Percentiles rank a stretch among this genome's conserved stretches.
phyloP scores from a whole-genome alignment of 2,329 filamentous ascomycete species.

The Paraconiothyrium brasiliense region DNA sequence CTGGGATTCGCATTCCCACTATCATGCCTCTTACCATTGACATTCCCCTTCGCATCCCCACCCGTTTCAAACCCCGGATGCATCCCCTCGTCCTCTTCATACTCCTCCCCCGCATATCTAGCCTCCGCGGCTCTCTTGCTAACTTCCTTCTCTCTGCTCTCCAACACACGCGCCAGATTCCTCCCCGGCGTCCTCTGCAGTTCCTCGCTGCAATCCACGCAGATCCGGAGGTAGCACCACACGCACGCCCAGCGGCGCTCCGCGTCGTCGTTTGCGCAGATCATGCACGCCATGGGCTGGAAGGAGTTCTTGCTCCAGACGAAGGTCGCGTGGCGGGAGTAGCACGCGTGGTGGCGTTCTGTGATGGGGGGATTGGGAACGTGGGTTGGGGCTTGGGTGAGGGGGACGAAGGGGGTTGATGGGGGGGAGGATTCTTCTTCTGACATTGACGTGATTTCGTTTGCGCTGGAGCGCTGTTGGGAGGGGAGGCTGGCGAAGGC shows the following conservation, averaged over 20 bases:
- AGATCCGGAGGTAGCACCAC: constrained; percentile 50
- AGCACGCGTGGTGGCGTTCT: constrained; percentile 42
- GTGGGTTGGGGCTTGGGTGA: constrained; percentile 30
- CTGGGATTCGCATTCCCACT: constrained; percentile 16
- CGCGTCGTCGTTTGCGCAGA: constrained; percentile 38
- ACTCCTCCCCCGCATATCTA: neutral
- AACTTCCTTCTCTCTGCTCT: constrained; percentile 1
- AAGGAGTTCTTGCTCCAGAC: constrained; percentile 43
- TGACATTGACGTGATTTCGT: neutral
- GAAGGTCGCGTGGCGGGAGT: constrained; percentile 38
- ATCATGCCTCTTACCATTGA: constrained; percentile 15
- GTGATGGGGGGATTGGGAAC: constrained; percentile 42
- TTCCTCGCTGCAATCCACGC: constrained; percentile 38
- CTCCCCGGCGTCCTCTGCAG: constrained; percentile 31
- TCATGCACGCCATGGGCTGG: constrained; percentile 48
- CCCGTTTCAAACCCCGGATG: neutral
- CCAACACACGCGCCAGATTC: constrained; percentile 30
- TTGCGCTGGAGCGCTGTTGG: constrained; percentile 3
- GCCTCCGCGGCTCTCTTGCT: constrained; percentile 16
- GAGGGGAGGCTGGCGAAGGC: constrained; percentile 17
- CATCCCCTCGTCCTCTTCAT: constrained; percentile 1
- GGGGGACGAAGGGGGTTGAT: constrained; percentile 29
- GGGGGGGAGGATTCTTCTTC: neutral
- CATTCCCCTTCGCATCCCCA: neutral
- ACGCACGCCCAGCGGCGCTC: constrained; percentile 46